Conservation (phyloP, 2,329 filamentous ascomycete genomes). For the Cyphellophora attinorum region DNA sequence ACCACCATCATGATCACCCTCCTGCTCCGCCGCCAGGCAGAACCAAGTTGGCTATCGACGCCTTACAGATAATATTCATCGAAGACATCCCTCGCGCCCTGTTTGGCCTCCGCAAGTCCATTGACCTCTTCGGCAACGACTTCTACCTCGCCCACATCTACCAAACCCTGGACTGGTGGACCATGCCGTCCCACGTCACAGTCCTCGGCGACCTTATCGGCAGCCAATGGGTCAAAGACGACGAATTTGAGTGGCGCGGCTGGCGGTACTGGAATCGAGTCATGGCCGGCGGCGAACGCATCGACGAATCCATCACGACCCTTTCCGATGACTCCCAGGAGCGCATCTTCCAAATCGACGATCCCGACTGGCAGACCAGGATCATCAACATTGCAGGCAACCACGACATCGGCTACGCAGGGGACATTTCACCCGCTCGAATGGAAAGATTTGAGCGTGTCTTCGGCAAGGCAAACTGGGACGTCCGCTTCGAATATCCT, state of each 20-base stretch:
- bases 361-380: conserved; percentile 55
- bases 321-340: conserved; percentile 28
- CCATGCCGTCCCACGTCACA: conserved; percentile 72
- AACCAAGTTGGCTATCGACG: conserved; percentile 1
- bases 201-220: conserved; percentile 87
- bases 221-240: conserved; percentile 86
- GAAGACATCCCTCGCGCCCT: conserved; percentile 61
- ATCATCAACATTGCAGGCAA: conserved; percentile 90
- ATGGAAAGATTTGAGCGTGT: conserved; percentile 70
- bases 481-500: conserved; percentile 61
- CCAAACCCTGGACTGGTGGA: conserved; percentile 73
- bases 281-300: conserved; percentile 57
- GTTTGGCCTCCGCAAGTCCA: conserved; percentile 60
- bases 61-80: conserved; percentile 33
- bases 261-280: conserved; percentile 71
- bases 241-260: conserved; percentile 68
- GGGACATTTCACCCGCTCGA: conserved; percentile 70
- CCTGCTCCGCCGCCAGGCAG: too few relatives aligned
- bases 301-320: conserved; percentile 38
- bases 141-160: conserved; percentile 92
- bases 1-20: too few relatives aligned
- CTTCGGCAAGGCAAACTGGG: conserved; percentile 88
- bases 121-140: conserved; percentile 91
- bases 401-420: conserved; percentile 93
- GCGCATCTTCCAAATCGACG: conserved; percentile 37